A percentile compares a stretch with the other conserved stretches of the same genome.
Conservation (phyloP, 169 alveolate genomes). For the Babesia bovis region DNA sequence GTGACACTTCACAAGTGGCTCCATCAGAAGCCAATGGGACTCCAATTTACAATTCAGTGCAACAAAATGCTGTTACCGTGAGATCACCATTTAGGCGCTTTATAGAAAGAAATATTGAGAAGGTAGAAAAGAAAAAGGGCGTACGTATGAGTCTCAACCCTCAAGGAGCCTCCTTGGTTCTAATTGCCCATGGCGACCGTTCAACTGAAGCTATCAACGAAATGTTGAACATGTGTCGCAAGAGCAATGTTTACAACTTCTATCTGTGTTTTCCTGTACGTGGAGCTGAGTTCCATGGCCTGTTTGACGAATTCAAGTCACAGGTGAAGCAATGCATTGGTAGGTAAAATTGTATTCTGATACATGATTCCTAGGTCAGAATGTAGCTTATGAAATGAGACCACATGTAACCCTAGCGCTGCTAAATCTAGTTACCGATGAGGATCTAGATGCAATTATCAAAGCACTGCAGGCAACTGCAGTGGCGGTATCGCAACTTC, state of each 20-base stretch:
- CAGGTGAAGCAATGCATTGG: slow-evolving; percentile 25
- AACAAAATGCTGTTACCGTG: slow-evolving; percentile 52
- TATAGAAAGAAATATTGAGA: slow-evolving; percentile 13
- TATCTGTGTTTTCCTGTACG: slow-evolving; percentile 66
- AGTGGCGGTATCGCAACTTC: slow-evolving; percentile 38
- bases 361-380: slow-evolving; percentile 4
- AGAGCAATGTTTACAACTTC: slow-evolving; percentile 61
- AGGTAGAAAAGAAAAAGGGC: slow-evolving; percentile 37
- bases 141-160: slow-evolving; percentile 48
- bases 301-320: slow-evolving; percentile 32
- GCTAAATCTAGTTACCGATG: slow-evolving; percentile 61
- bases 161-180: slow-evolving; percentile 4
- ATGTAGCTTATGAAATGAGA: slow-evolving; percentile 30
- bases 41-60: not conserved
- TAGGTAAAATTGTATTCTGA: not conserved
- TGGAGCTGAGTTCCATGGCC: slow-evolving; percentile 48
- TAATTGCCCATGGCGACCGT: slow-evolving; percentile 48
- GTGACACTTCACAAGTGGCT: not conserved
- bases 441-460: slow-evolving; percentile 52
- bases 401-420: slow-evolving; percentile 66
- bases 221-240: slow-evolving; percentile 51
- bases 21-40: not conserved
- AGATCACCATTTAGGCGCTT: slow-evolving; percentile 51
- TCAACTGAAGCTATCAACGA: slow-evolving; percentile 49
- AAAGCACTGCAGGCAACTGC: slow-evolving; percentile 54